Base-by-base conservation (phyloP, 495 filamentous ascomycete species). In the Penicillium silybi region DNA sequence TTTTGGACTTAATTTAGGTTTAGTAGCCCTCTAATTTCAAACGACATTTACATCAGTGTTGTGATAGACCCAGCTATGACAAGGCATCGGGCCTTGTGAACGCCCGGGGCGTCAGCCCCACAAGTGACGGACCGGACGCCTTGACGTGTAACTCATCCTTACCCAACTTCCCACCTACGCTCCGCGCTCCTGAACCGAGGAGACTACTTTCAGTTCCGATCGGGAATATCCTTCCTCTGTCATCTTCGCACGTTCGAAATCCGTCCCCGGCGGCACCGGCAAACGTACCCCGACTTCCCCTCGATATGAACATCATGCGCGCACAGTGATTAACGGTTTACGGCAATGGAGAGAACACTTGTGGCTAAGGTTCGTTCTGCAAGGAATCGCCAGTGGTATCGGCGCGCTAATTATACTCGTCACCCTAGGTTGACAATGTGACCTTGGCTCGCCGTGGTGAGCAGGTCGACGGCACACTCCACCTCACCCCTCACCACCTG, bases 401-500 rank as follows among this genome's bases (percentile, higher is more conserved):
- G 32, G 6, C 1, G 18, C 11, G 41, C 41, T 39, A 44, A 43
- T 38, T 20, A 11, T 20, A 25, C 13, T 17, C 29, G 17, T 4
- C 53, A 45, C 52, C 45, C 37, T 47, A 67, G 82, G 81, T 85
- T 65, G 79, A 85, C 54, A 75, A 85, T 69, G 82, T 85, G 65
- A 80, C 75, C 66, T 76, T 85, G 55, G 74, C 82, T 57, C 78
- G 82, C 53, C 75, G 78, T 57, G 82, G 82, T 52, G 75, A 80
- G 56, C 78, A 81, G 53, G 77, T 82, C 37, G 71, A 76, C 52
- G 82, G 82, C 57, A 80, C 77, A 42, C 73, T 85, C 52, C 82
- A 85, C 62, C 72, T 85, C 53, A 85, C 82, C 48, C 78, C 81
- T 57, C 82, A 85, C 59, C 82, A 85, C 66, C 74, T 85, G 50